phyloP scores from a whole-genome alignment of 1,139 yeast genomes.

The Arxiozyma bovina region DNA sequence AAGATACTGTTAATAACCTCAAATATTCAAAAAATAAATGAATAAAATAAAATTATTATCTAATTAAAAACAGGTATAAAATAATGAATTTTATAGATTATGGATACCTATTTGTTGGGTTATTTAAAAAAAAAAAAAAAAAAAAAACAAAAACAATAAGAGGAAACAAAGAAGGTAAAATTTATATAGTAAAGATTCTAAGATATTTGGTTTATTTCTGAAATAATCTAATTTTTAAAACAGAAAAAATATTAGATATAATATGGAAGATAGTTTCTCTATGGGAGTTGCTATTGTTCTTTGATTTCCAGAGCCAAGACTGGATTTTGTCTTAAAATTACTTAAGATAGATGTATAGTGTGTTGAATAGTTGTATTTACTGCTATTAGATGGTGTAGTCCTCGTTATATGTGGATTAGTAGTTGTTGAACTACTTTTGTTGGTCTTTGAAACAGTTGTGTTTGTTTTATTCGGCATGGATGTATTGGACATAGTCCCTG shows the following conservation, averaged over 20 bases:
- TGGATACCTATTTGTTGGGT: no score
- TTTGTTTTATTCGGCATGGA: neutral
- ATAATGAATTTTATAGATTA: neutral
- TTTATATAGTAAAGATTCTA: no score
- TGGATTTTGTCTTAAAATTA: neutral
- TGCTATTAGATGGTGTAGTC: neutral
- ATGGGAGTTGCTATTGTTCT: neutral
- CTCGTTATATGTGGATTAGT: neutral
- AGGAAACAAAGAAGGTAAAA: no score
- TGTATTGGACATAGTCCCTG: neutral
- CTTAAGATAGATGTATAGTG: neutral
- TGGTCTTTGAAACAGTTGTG: neutral
- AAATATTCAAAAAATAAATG: neutral
- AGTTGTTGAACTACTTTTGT: neutral
- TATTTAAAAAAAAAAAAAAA: no score
- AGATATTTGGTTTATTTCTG: no score
- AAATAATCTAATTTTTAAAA: no score
- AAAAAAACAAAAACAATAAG: no score
- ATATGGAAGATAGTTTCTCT: neutral
- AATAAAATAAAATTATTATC: neutral
- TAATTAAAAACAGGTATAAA: no score
- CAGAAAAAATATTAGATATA: no score
- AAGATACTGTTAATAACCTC: neutral
- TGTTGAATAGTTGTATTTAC: neutral
- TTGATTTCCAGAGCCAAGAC: neutral